Evolutionary conservation across 371 early-diverging fungal species (phyloP).

Genomic region (Haplosporangium sp.): DNA sequence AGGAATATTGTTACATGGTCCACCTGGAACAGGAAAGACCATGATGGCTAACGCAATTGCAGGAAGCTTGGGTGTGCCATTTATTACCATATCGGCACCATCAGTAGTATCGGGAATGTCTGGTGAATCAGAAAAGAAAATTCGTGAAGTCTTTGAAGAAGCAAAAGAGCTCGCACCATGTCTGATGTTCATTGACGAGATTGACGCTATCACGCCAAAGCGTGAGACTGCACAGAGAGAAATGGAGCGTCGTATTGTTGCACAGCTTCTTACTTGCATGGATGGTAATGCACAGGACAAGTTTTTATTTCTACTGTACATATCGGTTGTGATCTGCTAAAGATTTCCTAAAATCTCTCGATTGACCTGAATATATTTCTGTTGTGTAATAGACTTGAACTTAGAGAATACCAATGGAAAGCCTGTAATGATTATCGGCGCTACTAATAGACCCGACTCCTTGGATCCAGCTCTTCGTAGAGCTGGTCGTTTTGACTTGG

Average conservation of each 20-base stretch:
- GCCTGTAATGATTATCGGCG: conserved; percentile 98
- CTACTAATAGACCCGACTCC: conserved; percentile 99
- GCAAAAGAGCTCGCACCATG: conserved; percentile 95
- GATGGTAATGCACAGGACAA: conserved; percentile 73
- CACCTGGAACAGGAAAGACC: conserved; percentile 99
- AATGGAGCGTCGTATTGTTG: conserved; percentile 99
- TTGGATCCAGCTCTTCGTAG: conserved; percentile 97
- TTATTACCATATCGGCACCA: conserved; percentile 98
- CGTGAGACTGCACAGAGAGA: conserved; percentile 99
- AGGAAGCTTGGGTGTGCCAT: conserved; percentile 95
- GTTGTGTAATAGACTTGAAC: conserved; percentile 67
- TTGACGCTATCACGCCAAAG: conserved; percentile 99
- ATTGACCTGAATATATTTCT: not conserved
- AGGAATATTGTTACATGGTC: conserved; percentile 98
- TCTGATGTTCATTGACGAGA: conserved; percentile 99
- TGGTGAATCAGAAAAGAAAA: conserved; percentile 99
- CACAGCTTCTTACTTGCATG: conserved; percentile 98
- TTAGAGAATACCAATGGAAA: conserved; percentile 89
- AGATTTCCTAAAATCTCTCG: not conserved
- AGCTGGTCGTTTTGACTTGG: conserved; percentile 98
- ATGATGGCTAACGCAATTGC: conserved; percentile 98
- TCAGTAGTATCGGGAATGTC: conserved; percentile 99
- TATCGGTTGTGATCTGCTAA: not conserved
- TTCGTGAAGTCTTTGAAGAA: conserved; percentile 98
- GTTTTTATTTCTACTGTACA: not conserved